These are phyloP conservation scores for Ophiocordyceps sinensis DNA, from an alignment of 2,329 filamentous ascomycete species.

Conservation along the genomic window DNA sequence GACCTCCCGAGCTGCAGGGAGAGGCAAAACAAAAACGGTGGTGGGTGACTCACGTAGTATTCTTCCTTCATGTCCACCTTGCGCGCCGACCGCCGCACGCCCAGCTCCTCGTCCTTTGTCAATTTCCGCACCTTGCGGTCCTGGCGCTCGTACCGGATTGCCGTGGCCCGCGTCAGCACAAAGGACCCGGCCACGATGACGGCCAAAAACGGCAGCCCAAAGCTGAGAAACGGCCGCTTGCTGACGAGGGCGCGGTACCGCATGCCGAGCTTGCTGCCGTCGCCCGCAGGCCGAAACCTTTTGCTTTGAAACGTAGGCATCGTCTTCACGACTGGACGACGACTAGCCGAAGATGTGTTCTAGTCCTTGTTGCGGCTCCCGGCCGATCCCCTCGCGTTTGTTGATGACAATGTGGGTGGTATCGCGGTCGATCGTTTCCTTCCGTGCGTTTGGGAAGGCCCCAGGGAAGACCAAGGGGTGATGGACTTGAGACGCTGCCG, in stretches of 20 bases:
- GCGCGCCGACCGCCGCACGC: constrained; percentile 55
- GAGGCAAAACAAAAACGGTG: background rate
- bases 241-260: constrained; percentile 63
- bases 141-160: constrained; percentile 83
- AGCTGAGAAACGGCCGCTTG: constrained; percentile 77
- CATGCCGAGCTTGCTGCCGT: constrained; percentile 55
- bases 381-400: too few species aligned
- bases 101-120: constrained; percentile 73
- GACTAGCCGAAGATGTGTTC: too few species aligned
- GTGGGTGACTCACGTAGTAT: constrained; percentile 56
- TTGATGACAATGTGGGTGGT: too few species aligned
- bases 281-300: constrained; percentile 53
- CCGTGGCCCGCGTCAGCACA: constrained; percentile 84
- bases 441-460: too few species aligned
- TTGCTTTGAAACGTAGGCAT: constrained; percentile 49
- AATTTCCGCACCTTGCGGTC: constrained; percentile 81
- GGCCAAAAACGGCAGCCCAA: constrained; percentile 82
- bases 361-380: too few species aligned
- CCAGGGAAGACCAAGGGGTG: too few species aligned
- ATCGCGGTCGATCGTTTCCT: too few species aligned
- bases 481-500: too few species aligned
- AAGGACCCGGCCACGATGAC: constrained; percentile 90
- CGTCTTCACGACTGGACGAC: too few species aligned
- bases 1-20: background rate
- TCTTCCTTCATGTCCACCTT: constrained; percentile 72